Base-by-base conservation (phyloP, 352 stramenopile genomes). In the Phytophthora lateralis region DNA sequence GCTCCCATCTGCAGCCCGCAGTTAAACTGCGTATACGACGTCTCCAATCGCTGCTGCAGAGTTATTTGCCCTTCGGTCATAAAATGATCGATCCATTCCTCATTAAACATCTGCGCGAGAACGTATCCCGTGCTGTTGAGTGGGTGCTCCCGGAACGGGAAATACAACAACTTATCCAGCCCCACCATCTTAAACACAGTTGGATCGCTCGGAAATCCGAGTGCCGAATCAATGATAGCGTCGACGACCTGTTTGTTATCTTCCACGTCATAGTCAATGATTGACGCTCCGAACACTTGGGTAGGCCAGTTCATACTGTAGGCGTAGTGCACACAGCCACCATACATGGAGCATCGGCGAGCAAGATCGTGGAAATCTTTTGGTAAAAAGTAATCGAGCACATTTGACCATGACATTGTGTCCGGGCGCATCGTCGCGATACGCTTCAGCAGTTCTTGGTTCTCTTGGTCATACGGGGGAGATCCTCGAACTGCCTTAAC, bases 241-340 rank as follows among this genome's bases (percentile, higher is more conserved):
- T 66, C 20, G 12, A 66, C 47, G 0, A 62, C 0, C n/a, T 6
- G 1, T 14, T 57, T 56, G 17, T 29, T 4, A 7, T 38, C 12
- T n/a, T 5, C n/a, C 2, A 34, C 29, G 17, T 55, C 30, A 15
- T 53, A 68, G 34, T 72, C 52, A 9, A 72, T 50, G 21, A 68
- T 54, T 3, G 63, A 72, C 7, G 45, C 39, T 1, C 60, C 49
- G n/a, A 37, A 42, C 42, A 73, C 60, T 41, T 73, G 66, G 3
- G 49, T 57, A 14, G 48, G 2, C 54, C 66, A 66, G 21, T 70
- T 70, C 66, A 62, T 73, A 11, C 63, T 72, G 58, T 72, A 72
- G 12, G 41, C 63, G 29, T 72, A 73, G 34, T 70, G 66, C 21
- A 70, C 18, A 43, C 66, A 70, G 14, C 50, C 27, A 0, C 60